A percentile compares a stretch with the other conserved stretches of the same genome.
Evolutionary conservation across 768 basidiomycete genomes (phyloP).

Genomic region (Psilocybe sp.): DNA sequence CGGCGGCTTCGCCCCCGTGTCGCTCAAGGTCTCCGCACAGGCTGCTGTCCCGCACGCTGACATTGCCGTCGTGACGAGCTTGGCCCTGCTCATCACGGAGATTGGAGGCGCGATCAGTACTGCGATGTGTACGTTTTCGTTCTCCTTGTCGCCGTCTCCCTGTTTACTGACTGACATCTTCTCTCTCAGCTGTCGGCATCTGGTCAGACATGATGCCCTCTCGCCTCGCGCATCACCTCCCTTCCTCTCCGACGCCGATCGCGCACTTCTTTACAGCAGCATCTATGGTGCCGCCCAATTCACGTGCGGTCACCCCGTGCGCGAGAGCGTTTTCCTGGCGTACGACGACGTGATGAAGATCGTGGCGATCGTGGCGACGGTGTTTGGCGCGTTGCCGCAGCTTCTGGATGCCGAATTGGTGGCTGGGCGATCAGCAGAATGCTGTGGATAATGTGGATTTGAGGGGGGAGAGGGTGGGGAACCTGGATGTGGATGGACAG

Average conservation of each 20-base stretch:
- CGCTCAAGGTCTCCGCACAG: constrained; percentile 60
- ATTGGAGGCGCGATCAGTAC: constrained; percentile 65
- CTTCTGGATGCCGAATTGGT: constrained; percentile 62
- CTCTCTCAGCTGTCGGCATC: constrained; percentile 56
- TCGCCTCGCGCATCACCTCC: constrained; percentile 53
- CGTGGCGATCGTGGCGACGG: constrained; percentile 52
- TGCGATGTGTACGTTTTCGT: constrained; percentile 46
- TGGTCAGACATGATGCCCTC: constrained; percentile 68
- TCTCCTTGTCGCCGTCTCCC: not conserved
- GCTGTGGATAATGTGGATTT: constrained; percentile 51
- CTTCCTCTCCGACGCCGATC: constrained; percentile 37
- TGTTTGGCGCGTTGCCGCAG: constrained; percentile 56
- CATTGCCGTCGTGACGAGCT: constrained; percentile 64
- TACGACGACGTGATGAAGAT: constrained; percentile 57
- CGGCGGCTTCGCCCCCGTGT: constrained; percentile 63
- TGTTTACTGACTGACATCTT: too few relatives aligned
- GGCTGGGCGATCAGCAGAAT: constrained; percentile 70
- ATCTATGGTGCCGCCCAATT: constrained; percentile 49
- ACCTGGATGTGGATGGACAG: not conserved
- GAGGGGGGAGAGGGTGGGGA: constrained; percentile 20
- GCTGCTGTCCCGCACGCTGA: constrained; percentile 63
- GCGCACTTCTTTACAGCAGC: constrained; percentile 49
- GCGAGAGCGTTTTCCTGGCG: constrained; percentile 61
- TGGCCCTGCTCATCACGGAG: constrained; percentile 67
- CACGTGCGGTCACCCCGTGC: constrained; percentile 52